Evolutionary conservation across 192 early-diverging fungal genomes (phyloP), one percentile per base, ranked within the genome.

Genomic region (Podochytrium sp.): DNA sequence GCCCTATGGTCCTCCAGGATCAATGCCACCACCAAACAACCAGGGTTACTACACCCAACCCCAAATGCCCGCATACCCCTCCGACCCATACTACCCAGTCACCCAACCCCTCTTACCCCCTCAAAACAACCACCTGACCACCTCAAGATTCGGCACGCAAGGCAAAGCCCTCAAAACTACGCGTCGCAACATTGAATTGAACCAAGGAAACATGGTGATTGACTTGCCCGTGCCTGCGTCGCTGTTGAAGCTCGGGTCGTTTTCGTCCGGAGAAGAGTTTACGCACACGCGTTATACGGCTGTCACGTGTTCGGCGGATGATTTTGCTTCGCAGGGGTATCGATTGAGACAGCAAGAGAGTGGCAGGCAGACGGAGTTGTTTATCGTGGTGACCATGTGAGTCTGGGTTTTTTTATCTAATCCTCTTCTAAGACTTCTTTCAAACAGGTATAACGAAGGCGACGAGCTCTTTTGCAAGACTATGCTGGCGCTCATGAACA

Each of bases 221-320:
- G 80, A 84, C 3, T 61, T 86, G 25, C 80, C 83, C 20, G 83
- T 84, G n/a, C 80, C 83, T 2, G 71, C 77, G 41, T 63, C 70
- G 20, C 65, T 82, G 2, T 64, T 84, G 30, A 30, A 75, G 38
- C 67, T 65, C 29, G 79, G 86, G 30, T 85, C 81, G 40, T 74
- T 70, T 18, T 82, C 83, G 58, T 80, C 87, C 0, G 89, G 84
- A 35, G 85, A 91, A 56, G 96, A 98, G 81, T 95, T 95, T 60
- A 94, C 94, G 18, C 90, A 96, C 74, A 89, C 96, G 86, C 87
- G 96, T 30, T 99, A 99, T 81, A 98, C 96, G 0, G 92, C 95
- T 2, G 92, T 90, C 2, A 95, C 93, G 14, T 91, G 89, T 78
- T 86, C 94, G 68, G 92, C 84, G 20, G 81, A 85, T 70, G 79